A percentile compares a stretch with the other conserved stretches of the same genome.
Evolutionary conservation across 371 early-diverging fungal species (phyloP).

Genomic region (Cokeromyces recurvatus): DNA sequence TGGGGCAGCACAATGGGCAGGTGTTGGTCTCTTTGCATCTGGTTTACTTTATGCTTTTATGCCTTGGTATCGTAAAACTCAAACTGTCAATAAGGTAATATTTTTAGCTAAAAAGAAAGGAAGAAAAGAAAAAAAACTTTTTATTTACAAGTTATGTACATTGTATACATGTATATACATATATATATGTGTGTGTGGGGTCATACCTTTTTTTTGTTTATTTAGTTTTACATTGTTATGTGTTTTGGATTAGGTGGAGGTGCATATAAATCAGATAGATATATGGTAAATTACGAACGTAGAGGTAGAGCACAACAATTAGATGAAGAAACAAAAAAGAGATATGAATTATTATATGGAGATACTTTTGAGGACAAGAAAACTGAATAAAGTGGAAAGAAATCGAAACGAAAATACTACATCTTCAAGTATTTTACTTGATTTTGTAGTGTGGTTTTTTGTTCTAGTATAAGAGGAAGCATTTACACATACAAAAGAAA

Average conservation of each 20-base stretch:
- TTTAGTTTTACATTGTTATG: constrained; percentile 51
- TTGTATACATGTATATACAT: not conserved
- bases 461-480: too few relatives aligned
- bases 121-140: not conserved
- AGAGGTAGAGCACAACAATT: constrained; percentile 44
- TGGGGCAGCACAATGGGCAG: constrained; percentile 46
- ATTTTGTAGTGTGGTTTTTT: too few relatives aligned
- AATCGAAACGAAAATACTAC: not conserved
- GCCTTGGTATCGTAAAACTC: constrained; percentile 45
- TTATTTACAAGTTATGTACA: not conserved
- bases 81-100: constrained; percentile 47
- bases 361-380: constrained; percentile 12
- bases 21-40: constrained; percentile 44
- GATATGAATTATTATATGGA: constrained; percentile 44
- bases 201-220: too few relatives aligned
- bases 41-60: constrained; percentile 36
- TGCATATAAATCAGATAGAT: constrained; percentile 48
- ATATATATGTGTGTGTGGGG: too few relatives aligned
- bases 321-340: constrained; percentile 35
- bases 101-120: too few relatives aligned
- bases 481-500: too few relatives aligned
- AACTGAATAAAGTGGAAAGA: constrained; percentile 1
- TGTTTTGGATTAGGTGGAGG: constrained; percentile 48
- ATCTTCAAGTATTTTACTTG: too few relatives aligned
- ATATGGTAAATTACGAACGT: constrained; percentile 50